Percentiles rank a stretch among this genome's conserved stretches.
phyloP scores from a whole-genome alignment of 345 rosid species.

The Pugionium cornutum region DNA sequence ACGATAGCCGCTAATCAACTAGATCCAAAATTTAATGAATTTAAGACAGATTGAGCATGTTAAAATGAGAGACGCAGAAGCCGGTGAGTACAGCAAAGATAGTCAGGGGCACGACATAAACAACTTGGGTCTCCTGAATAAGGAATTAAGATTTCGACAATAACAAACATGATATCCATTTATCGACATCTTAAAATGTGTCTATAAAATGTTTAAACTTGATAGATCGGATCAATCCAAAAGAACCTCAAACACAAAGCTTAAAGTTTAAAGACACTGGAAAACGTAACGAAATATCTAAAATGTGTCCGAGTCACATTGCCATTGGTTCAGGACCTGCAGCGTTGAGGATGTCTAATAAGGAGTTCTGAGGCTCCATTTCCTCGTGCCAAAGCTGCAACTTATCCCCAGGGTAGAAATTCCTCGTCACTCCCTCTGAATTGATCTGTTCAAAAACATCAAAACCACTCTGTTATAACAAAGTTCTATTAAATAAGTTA shows the following conservation, averaged over 20 bases:
- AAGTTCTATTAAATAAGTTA: not conserved
- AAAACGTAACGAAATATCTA: constrained; percentile 8
- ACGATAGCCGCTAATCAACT: not conserved
- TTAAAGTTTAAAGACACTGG: constrained; percentile 8
- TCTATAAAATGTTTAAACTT: too few relatives aligned
- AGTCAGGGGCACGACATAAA: constrained; percentile 63
- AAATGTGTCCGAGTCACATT: constrained; percentile 33
- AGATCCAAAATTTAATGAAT: not conserved
- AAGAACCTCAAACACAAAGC: constrained; percentile 8
- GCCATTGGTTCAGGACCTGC: constrained; percentile 87
- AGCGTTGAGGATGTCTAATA: constrained; percentile 62
- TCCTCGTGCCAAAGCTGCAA: constrained; percentile 95
- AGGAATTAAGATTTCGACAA: constrained; percentile 7
- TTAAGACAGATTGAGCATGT: not conserved
- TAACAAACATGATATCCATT: constrained; percentile 29
- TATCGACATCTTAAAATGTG: too few relatives aligned
- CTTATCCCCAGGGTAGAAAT: constrained; percentile 82
- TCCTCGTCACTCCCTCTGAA: constrained; percentile 82
- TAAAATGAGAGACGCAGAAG: constrained; percentile 45
- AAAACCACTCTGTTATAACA: constrained; percentile 9
- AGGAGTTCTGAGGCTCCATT: constrained; percentile 72
- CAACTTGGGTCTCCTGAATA: constrained; percentile 67
- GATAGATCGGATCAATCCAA: constrained; percentile 4
- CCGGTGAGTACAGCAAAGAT: constrained; percentile 59
- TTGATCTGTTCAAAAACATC: constrained; percentile 56